phyloP scores from a whole-genome alignment of 2,329 filamentous ascomycete species.

The Dactylellina cionopaga region DNA sequence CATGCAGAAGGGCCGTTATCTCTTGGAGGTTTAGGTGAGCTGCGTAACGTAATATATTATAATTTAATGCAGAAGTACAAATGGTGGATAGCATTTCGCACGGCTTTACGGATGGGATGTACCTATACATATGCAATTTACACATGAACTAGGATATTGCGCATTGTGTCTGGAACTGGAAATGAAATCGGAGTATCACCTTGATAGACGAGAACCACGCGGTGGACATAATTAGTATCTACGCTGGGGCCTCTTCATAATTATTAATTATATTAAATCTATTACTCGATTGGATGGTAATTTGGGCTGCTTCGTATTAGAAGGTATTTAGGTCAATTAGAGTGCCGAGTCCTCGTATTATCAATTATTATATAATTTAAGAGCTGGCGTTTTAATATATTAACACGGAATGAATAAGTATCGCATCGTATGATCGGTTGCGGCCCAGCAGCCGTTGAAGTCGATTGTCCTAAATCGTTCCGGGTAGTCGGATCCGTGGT shows the following conservation, averaged over 20 bases:
- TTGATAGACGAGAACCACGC: slow-evolving; percentile 21
- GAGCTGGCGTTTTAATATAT: neutral
- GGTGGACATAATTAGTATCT: slow-evolving; percentile 9
- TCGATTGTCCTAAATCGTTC: slow-evolving; percentile 27
- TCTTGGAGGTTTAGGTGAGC: slow-evolving; percentile 36
- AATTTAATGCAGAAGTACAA: neutral
- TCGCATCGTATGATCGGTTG: slow-evolving; percentile 32
- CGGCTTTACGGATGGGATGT: slow-evolving; percentile 13
- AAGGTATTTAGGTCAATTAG: slow-evolving; percentile 1
- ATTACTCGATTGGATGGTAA: neutral
- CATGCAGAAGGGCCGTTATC: slow-evolving; percentile 34
- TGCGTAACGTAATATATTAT: slow-evolving; percentile 35
- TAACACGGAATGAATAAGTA: too few relatives aligned
- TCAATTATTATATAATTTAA: slow-evolving; percentile 34
- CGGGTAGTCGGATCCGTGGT: slow-evolving; percentile 39
- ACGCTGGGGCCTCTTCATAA: slow-evolving; percentile 3
- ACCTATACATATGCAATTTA: neutral
- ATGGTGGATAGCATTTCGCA: slow-evolving; percentile 13
- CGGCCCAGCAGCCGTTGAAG: slow-evolving; percentile 18
- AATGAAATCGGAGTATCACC: neutral
- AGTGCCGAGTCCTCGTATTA: slow-evolving; percentile 39
- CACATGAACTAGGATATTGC: too few relatives aligned
- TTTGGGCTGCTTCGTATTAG: neutral
- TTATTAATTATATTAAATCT: neutral
- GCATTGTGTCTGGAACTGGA: neutral